phyloP scores from a whole-genome alignment of 2,329 filamentous ascomycete genomes.

The Colletotrichum orchidophilum region DNA sequence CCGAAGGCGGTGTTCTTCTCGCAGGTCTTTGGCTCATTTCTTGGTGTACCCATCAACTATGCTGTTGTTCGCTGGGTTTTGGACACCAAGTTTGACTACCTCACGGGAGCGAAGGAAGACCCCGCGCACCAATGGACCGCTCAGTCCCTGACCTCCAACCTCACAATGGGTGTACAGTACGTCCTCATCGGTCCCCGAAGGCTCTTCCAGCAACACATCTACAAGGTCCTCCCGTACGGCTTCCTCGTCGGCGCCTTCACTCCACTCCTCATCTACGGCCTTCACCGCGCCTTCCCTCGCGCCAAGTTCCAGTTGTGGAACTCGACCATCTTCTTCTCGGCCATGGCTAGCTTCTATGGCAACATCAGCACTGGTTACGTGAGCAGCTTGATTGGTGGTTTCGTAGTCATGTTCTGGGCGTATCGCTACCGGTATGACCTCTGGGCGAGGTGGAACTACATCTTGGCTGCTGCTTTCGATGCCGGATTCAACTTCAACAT shows the following conservation, averaged over 20 bases:
- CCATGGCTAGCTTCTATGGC: conserved; percentile 65
- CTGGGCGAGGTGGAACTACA: conserved; percentile 68
- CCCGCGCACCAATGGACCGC: conserved; percentile 71
- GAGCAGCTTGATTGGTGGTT: conserved; percentile 66
- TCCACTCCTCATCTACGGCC: conserved; percentile 57
- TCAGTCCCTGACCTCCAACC: conserved; percentile 58
- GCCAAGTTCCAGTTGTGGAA: conserved; percentile 67
- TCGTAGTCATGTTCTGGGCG: conserved; percentile 67
- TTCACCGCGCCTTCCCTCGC: conserved; percentile 62
- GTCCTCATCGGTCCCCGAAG: conserved; percentile 57
- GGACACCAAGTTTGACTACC: conserved; percentile 63
- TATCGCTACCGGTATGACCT: conserved; percentile 64
- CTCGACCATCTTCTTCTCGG: conserved; percentile 69
- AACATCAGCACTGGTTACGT: conserved; percentile 69
- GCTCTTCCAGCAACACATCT: conserved; percentile 59
- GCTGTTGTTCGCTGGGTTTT: conserved; percentile 69
- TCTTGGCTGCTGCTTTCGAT: conserved; percentile 69
- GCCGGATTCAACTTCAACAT: conserved; percentile 71
- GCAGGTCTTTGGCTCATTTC: conserved; percentile 66
- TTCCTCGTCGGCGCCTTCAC: conserved; percentile 60
- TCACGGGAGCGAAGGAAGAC: conserved; percentile 60
- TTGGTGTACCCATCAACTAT: conserved; percentile 70
- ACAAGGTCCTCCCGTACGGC: conserved; percentile 59
- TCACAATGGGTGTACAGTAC: conserved; percentile 68
- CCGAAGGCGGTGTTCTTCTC: conserved; percentile 68